Evolutionary conservation across 805 yeast species (phyloP).

Genomic region (Metschnikowia rubicola): DNA sequence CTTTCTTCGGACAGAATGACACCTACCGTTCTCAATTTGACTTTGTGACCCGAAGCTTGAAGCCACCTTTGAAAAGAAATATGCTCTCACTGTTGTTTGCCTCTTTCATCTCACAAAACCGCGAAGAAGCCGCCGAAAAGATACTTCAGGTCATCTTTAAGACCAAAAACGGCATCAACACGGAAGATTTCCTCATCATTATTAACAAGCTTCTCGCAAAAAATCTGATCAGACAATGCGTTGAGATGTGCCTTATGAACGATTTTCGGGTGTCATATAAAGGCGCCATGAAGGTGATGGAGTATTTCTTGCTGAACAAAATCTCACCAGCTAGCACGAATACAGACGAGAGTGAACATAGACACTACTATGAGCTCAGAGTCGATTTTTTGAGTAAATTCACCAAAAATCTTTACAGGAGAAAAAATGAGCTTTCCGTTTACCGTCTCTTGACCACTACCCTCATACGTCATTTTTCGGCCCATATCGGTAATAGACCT

Average conservation of each 20-base stretch:
- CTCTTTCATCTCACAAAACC: slow-evolving; percentile 26
- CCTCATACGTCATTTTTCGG: slow-evolving; percentile 19
- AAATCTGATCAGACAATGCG: slow-evolving; percentile 23
- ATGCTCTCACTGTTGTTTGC: slow-evolving; percentile 32
- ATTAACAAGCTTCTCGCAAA: slow-evolving; percentile 25
- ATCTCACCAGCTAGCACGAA: neutral
- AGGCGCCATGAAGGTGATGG: slow-evolving; percentile 25
- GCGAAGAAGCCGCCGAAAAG: slow-evolving; percentile 28
- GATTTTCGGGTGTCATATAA: slow-evolving; percentile 22
- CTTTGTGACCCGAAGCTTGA: slow-evolving; percentile 20
- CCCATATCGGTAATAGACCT: slow-evolving; percentile 20
- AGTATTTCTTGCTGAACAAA: slow-evolving; percentile 7
- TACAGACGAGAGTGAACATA: neutral
- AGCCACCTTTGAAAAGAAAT: slow-evolving; percentile 32
- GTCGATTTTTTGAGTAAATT: slow-evolving; percentile 2
- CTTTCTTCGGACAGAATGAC: slow-evolving; percentile 18
- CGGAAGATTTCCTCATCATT: slow-evolving; percentile 27
- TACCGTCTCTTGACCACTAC: slow-evolving; percentile 17
- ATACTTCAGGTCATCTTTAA: slow-evolving; percentile 28
- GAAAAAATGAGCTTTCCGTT: neutral
- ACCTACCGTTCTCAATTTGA: slow-evolving; percentile 15
- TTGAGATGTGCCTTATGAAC: slow-evolving; percentile 21
- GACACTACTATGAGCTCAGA: neutral
- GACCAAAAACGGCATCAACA: slow-evolving; percentile 25
- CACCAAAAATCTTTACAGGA: slow-evolving; percentile 1